Evolutionary conservation across 2,329 filamentous ascomycete genomes (phyloP), one percentile per base, ranked within the genome.

Genomic region (Alternaria atra): DNA sequence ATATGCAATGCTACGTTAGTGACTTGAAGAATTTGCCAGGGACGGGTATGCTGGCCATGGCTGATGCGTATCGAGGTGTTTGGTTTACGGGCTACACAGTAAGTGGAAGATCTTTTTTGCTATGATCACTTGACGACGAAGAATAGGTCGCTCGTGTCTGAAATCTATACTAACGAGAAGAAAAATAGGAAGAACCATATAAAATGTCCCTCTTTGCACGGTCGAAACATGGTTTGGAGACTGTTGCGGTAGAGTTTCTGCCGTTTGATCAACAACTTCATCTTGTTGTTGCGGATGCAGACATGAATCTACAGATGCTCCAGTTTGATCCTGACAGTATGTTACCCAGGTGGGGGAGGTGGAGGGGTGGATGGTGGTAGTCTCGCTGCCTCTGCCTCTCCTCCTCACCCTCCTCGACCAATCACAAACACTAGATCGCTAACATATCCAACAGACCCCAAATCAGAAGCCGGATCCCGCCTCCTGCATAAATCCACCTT

Each of bases 31-130:
- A 93, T 71, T 84, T 99, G 17, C 89, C 89, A 4, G 89, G 90
- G 1, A 96, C 93, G 0, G 94, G 94, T 0, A 84, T 99, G 75
- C 93, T 92, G 72, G 84, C 97, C 10, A 89, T 97, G 81, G 91
- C 92, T 0, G 95, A 99, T 80, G 92, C 91, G 0, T 89, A 95
- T 75, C 97, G 97, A 81, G 95, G 95, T 0, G 84, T 98, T 2
- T 98, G 95, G 93, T 96, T 99, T 69, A 91, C 92, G 0, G 95
- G 95, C 0, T 99, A 97, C 75, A 95, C 92, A 8, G 85, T 86
- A 83, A 53, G 82, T 73, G 5, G 20, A 20, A 20, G 20, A 20
- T 20, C 20, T 20, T 20, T 20, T 9, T 44, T 29, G 15, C 6
- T 1, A 13, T n/a, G 6, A 10, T 20, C 7, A 32, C 9, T 20